Base-by-base conservation (phyloP, 1,284 basidiomycete species). In the Wallemia mellicola region DNA sequence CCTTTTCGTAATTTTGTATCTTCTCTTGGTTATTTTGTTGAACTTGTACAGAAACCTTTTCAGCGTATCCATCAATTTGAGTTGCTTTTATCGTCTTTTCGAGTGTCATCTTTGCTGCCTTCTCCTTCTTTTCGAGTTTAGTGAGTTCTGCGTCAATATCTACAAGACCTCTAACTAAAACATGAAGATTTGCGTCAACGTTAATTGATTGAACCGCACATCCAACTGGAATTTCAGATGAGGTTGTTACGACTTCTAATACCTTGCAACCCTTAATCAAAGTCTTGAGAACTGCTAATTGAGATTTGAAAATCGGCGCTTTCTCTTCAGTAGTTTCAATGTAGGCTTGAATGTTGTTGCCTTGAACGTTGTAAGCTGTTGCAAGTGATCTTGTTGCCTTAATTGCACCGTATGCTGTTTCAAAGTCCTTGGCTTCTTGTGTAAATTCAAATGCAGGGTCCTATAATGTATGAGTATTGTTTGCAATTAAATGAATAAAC, bases 261-360 rank as follows among this genome's bases (percentile, higher is more conserved):
- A 73, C 76, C 65, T 84, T 85, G 71, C 86, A 85, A 24, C 88
- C 88, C 72, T 96, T 98, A 64, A 82, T 86, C 57, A 99, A 75
- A 14, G 86, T 77, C 19, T 78, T 71, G 61, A 94, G 83, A 14
- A 89, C 88, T 0, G 79, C 70, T 1, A 76, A 67, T 67, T 94
- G 86, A 0, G 77, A 74, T 64, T 78, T 72, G 65, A 95, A 79
- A 26, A 91, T 73, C 7, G 71, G 77, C 62, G 83, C 80, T 30
- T 74, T 71, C n/a, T 78, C 73, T 3, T 75, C 75, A 66, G 81
- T 79, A 0, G 78, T 75, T 62, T 86, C 81, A 63, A 96, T 72
- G 69, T 82, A 87, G 48, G 19, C n/a, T 86, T 85, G 72, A 69
- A 89, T 83, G 38, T 92, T 82, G 66, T 94, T 84, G 33, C 75